Evolutionary conservation across 2,329 filamentous ascomycete species (phyloP), one percentile per base, ranked within the genome.

Genomic region (Fusarium zealandicum): DNA sequence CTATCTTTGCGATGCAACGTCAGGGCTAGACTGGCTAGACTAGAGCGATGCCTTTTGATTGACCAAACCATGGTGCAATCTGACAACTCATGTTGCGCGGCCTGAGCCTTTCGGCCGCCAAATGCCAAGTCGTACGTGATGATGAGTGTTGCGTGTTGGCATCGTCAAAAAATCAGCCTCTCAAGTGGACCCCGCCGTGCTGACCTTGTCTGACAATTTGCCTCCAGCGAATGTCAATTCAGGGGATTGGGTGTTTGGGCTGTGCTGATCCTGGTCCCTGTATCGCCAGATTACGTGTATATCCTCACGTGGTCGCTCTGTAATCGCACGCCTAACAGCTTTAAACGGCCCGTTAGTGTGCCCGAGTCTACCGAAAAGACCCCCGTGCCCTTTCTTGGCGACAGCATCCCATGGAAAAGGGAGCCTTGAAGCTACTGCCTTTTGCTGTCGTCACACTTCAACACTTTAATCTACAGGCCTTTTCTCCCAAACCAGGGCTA

Each of bases 161-260:
- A 54, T 56, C 43, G 47, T 51, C 56, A 63, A 38, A 32, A 58
- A 60, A 61, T 46, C 39, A 56, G 49, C 44, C 64, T 67, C 60
- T 43, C 40, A 38, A 63, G 64, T 67, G 64, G 64, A 54, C 20
- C 33, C 18, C 22, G 28, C 47, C 45, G 36, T 32, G 53, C 51
- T 61, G 53, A 56, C 55, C 57, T 43, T 54, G 57, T 48, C 52
- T 66, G 55, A 67, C 63, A 67, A 67, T 67, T 67, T 67, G 51
- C 58, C 54, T 49, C 48, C 53, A 55, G 51, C 47, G 52, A 45
- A 47, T 51, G 45, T 54, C 45, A 63, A 55, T 55, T 51, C 42
- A 63, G 52, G 63, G 37, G 61, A 51, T 53, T 28, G 31, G n/a
- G 35, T 25, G 42, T 10, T 13, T 12, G 9, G 17, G 16, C 13